A percentile compares a stretch with the other conserved stretches of the same genome.
Conservation (phyloP, 2,329 filamentous ascomycete genomes). For the Metarhizium rileyi region DNA sequence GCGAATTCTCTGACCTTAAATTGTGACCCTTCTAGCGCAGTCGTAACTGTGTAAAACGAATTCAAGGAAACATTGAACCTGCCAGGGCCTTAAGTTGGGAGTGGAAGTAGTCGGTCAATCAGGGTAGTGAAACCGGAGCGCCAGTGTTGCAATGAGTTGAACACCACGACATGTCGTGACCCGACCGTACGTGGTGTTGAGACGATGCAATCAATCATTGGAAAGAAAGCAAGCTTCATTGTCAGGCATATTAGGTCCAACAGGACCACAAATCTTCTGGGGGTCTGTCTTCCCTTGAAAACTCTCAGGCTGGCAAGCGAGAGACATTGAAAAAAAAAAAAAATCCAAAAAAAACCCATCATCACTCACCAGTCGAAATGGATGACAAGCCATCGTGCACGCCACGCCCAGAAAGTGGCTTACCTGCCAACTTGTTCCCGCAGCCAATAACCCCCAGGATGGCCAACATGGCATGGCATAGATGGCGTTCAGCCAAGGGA, state of each 20-base stretch:
- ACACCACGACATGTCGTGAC: background rate
- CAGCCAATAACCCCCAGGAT: background rate
- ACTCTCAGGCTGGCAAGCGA: background rate
- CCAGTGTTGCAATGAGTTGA: background rate
- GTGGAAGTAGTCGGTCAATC: background rate
- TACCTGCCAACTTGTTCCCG: slow-evolving; percentile 1
- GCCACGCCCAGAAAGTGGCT: background rate
- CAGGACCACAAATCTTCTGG: too few species aligned
- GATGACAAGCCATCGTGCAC: background rate
- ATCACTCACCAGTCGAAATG: background rate
- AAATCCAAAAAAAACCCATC: background rate
- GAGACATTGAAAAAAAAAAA: background rate
- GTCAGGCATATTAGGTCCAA: too few species aligned
- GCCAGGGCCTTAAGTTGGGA: too few species aligned
- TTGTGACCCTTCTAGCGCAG: background rate
- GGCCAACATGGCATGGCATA: background rate
- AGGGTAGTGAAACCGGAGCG: background rate
- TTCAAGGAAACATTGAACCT: too few species aligned
- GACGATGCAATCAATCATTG: background rate
- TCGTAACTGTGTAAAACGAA: background rate
- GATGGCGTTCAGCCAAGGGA: background rate
- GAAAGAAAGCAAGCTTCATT: too few species aligned
- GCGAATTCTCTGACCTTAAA: background rate
- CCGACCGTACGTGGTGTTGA: background rate
- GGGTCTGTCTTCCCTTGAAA: background rate